These are phyloP conservation scores for Epichloe sylvatica DNA, from an alignment of 2,329 filamentous ascomycete species.

Conservation along the genomic window DNA sequence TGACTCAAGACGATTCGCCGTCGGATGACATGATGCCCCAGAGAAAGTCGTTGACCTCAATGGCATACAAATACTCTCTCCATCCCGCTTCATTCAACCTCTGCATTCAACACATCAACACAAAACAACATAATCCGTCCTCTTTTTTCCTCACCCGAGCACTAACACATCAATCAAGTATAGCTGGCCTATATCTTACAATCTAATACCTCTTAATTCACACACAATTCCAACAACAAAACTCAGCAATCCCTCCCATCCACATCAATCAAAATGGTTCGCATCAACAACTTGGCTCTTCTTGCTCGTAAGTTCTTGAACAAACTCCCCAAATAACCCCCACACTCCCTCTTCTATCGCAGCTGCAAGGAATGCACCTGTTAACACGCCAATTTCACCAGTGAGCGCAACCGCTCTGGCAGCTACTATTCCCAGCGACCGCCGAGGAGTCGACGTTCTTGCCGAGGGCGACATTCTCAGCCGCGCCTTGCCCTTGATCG, in stretches of 20 bases:
- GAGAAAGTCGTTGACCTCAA: not conserved
- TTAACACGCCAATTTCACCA: not conserved
- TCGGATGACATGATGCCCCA: not conserved
- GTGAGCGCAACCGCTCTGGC: conserved; percentile 5
- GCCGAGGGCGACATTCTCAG: not conserved
- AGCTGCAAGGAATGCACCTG: too few species aligned
- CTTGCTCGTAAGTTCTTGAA: conserved; percentile 2
- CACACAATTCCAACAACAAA: not conserved
- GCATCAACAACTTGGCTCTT: conserved; percentile 4
- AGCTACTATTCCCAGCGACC: conserved; percentile 1
- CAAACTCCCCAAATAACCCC: not conserved
- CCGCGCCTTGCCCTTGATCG: not conserved
- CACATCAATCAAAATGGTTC: conserved; percentile 4
- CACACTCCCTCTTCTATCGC: too few species aligned
- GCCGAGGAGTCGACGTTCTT: not conserved
- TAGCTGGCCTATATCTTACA: conserved; percentile 2
- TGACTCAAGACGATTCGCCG: not conserved
- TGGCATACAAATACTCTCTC: not conserved
- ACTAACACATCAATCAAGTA: not conserved
- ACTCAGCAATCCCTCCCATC: not conserved
- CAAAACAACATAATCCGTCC: too few species aligned
- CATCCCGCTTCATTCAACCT: not conserved
- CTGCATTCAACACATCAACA: not conserved
- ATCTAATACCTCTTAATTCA: not conserved
- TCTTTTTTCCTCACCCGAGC: not conserved